Evolutionary conservation across 2,329 filamentous ascomycete genomes (phyloP).

Genomic region (Exophiala sideris): DNA sequence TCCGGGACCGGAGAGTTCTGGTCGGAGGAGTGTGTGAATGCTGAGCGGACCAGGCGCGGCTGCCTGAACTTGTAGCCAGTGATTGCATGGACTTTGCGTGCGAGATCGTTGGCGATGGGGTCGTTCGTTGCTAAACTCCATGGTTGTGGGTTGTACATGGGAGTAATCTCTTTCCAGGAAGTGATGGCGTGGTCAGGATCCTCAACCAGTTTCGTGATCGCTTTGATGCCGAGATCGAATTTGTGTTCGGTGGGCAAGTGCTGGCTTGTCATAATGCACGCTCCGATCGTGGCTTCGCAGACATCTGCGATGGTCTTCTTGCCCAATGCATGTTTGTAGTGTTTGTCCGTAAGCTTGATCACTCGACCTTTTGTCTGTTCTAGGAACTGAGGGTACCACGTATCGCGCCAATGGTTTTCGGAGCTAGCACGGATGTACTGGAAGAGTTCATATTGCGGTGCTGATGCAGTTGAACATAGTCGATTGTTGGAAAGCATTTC

Average conservation of each 20-base stretch:
- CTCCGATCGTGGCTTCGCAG: constrained; percentile 90
- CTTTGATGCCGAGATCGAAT: constrained; percentile 60
- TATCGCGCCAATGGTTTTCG: constrained; percentile 65
- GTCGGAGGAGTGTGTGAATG: constrained; percentile 85
- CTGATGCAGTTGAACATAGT: constrained; percentile 71
- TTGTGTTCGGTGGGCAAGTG: constrained; percentile 35
- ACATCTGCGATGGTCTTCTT: constrained; percentile 94
- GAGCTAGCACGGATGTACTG: constrained; percentile 71
- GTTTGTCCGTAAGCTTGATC: constrained; percentile 32
- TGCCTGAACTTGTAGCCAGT: constrained; percentile 67
- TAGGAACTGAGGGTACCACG: constrained; percentile 84
- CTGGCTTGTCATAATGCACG: constrained; percentile 62
- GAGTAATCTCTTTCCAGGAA: constrained; percentile 69
- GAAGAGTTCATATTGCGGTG: constrained; percentile 59
- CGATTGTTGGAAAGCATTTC: constrained; percentile 86
- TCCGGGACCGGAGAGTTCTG: constrained; percentile 74
- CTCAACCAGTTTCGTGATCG: constrained; percentile 60
- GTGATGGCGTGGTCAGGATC: constrained; percentile 67
- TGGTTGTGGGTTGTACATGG: constrained; percentile 21
- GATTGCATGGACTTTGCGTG: constrained; percentile 58
- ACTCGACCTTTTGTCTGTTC: constrained; percentile 70
- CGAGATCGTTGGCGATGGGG: constrained; percentile 66
- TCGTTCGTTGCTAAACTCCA: constrained; percentile 39
- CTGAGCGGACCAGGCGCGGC: constrained; percentile 73
- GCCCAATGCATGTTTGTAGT: constrained; percentile 63